Conservation (phyloP, 2,329 filamentous ascomycete species). For the Aureobasidium pullulans region DNA sequence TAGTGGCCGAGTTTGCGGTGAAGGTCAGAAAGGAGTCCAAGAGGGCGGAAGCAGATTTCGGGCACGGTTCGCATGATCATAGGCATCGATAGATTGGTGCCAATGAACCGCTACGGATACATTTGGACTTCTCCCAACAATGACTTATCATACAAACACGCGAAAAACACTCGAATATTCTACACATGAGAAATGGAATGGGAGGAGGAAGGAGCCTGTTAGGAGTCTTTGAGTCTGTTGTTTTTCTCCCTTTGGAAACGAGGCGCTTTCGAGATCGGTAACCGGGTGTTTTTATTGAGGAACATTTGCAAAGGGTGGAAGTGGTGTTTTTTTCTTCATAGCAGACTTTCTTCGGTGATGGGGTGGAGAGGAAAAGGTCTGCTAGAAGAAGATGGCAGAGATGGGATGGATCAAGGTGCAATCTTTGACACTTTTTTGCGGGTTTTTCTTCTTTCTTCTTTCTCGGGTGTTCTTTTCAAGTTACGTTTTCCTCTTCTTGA, state of each 20-base stretch:
- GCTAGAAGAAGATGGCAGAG: neutral
- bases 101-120: neutral
- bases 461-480: neutral
- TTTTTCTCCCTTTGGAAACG: slow-evolving; percentile 7
- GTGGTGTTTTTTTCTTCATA: neutral
- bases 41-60: slow-evolving; percentile 29
- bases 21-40: slow-evolving; percentile 69
- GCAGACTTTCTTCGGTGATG: neutral
- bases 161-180: slow-evolving; percentile 7
- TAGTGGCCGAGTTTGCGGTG: slow-evolving; percentile 83
- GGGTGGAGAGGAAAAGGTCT: neutral
- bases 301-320: neutral
- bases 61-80: slow-evolving; percentile 17
- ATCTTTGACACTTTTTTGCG: slow-evolving; percentile 8
- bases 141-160: neutral
- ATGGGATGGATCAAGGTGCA: neutral
- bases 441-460: neutral
- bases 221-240: slow-evolving; percentile 8
- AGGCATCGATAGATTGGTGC: neutral
- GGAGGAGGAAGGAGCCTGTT: slow-evolving; percentile 4
- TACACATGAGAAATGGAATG: neutral
- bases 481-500: neutral
- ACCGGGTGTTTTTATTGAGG: neutral
- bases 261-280: slow-evolving; percentile 11
- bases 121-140: neutral